Base-by-base conservation (phyloP, 768 basidiomycete species). In the Gloeopeniophorella convolvens region DNA sequence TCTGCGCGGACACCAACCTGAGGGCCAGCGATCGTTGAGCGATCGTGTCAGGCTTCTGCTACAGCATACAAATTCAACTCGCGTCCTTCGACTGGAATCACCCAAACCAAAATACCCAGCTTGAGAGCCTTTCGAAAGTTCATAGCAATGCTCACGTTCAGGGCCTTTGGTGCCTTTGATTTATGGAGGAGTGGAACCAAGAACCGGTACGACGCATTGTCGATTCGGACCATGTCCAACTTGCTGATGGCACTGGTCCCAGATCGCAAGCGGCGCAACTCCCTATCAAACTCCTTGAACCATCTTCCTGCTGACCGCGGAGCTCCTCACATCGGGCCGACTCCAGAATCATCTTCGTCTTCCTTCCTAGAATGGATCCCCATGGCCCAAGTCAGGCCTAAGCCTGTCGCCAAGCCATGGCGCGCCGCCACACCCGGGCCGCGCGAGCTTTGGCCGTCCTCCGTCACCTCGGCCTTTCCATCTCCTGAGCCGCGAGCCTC, bases 401-500 rank as follows among this genome's bases (percentile, higher is more conserved):
- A n/a, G n/a, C n/a, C 11, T 54, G 52, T 44, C 46, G 36, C 4
- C 36, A 48, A n/a, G n/a, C n/a, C n/a, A 23, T 54, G 52, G 52
- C 52, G 52, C 30, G 37, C 41, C 1, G 52, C 52, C 13, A 47
- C 52, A 3, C 52, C 48, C 8, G 52, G 52, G 20, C 46, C 48
- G 20, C 52, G 13, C 52, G 23, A 43, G 24, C 46, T 54, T 20
- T 54, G 52, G 52, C 28, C 52, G 16, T 42, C 26, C 12, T 43
- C 48, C 35, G 48, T 36, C 9, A n/a, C n/a, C 52, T 47, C 0
- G 46, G 46, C 1, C 42, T 54, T n/a, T 43, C 52, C 18, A 32
- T 54, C 31, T 44, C 33, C 4, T 54, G 52, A 47, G 41, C 52
- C n/a, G n/a, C n/a, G n/a, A n/a, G n/a, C n/a, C n/a, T n/a, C n/a